Percentiles rank a stretch among this genome's conserved stretches.
Evolutionary conservation across 345 rosid species (phyloP).

Genomic region (Hypericum perforatum): DNA sequence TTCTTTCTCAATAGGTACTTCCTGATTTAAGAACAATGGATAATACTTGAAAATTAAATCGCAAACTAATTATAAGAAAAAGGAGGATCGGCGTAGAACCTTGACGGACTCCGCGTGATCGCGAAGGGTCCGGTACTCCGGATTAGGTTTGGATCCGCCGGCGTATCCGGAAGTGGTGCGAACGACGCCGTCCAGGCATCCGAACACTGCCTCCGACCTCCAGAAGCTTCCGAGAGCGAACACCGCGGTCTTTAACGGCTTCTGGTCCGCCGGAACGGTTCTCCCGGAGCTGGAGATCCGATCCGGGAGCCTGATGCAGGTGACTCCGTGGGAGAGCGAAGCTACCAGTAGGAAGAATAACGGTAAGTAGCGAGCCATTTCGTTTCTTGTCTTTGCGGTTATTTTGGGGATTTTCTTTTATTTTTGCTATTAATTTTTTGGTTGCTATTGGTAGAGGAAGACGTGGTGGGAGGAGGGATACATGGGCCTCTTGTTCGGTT

Average conservation of each 20-base stretch:
- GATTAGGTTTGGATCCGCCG: slow-evolving; percentile 67
- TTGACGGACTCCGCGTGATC: slow-evolving; percentile 85
- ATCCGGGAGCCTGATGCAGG: slow-evolving; percentile 47
- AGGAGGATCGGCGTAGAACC: slow-evolving; percentile 18
- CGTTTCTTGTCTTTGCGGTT: no score
- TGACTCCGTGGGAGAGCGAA: slow-evolving; percentile 22
- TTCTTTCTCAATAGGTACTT: no score
- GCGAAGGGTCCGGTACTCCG: slow-evolving; percentile 67
- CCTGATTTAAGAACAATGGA: no score
- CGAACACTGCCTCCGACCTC: slow-evolving; percentile 92
- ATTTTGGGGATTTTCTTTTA: no score
- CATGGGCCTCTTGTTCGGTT: no score
- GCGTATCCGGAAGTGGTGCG: slow-evolving; percentile 67
- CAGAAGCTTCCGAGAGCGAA: slow-evolving; percentile 92
- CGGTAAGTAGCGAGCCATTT: background rate
- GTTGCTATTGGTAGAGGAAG: no score
- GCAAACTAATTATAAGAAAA: background rate
- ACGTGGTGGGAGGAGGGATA: no score
- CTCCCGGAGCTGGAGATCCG: slow-evolving; percentile 31
- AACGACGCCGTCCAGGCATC: slow-evolving; percentile 71
- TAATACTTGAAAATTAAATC: background rate
- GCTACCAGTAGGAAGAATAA: slow-evolving; percentile 18
- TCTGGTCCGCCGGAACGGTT: slow-evolving; percentile 25
- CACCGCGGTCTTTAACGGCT: slow-evolving; percentile 44
- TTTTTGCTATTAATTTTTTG: no score